Evolutionary conservation across 495 filamentous ascomycete genomes (phyloP).

Genomic region (Lichenothelia convexa): DNA sequence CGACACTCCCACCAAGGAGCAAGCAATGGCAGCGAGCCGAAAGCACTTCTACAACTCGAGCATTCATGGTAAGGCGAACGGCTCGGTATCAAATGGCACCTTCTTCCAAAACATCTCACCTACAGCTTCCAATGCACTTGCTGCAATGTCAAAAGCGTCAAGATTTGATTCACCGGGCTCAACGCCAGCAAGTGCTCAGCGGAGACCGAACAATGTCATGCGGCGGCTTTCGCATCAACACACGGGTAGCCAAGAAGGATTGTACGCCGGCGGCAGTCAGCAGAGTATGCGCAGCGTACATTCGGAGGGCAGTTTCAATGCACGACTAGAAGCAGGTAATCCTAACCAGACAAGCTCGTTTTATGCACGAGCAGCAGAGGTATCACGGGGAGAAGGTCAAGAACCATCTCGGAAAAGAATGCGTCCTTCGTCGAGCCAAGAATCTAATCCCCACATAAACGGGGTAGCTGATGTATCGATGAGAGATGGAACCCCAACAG

Average conservation of each 20-base stretch:
- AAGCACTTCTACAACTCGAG: constrained; percentile 74
- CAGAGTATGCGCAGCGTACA: constrained; percentile 46
- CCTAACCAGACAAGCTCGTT: constrained; percentile 23
- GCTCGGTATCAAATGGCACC: constrained; percentile 51
- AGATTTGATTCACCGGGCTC: constrained; percentile 74
- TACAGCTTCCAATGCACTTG: constrained; percentile 78
- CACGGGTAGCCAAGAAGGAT: constrained; percentile 41
- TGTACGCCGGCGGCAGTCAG: constrained; percentile 39
- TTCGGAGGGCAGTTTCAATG: constrained; percentile 43
- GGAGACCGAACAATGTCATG: constrained; percentile 27
- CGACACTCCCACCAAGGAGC: constrained; percentile 95
- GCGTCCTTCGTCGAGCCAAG: constrained; percentile 32
- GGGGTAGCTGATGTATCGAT: constrained; percentile 27
- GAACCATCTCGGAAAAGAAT: constrained; percentile 80
- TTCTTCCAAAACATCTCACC: constrained; percentile 94
- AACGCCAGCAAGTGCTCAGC: constrained; percentile 29
- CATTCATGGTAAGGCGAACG: constrained; percentile 45
- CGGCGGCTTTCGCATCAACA: constrained; percentile 47
- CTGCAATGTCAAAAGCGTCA: constrained; percentile 79
- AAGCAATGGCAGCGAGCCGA: constrained; percentile 92
- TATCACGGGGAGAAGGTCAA: constrained; percentile 25
- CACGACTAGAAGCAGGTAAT: too few species aligned
- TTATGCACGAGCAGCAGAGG: constrained; percentile 6
- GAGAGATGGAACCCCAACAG: constrained; percentile 55
- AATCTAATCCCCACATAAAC: constrained; percentile 18